Base-by-base conservation (phyloP, 108 stramenopile genomes). In the Licmophora abbreviata region DNA sequence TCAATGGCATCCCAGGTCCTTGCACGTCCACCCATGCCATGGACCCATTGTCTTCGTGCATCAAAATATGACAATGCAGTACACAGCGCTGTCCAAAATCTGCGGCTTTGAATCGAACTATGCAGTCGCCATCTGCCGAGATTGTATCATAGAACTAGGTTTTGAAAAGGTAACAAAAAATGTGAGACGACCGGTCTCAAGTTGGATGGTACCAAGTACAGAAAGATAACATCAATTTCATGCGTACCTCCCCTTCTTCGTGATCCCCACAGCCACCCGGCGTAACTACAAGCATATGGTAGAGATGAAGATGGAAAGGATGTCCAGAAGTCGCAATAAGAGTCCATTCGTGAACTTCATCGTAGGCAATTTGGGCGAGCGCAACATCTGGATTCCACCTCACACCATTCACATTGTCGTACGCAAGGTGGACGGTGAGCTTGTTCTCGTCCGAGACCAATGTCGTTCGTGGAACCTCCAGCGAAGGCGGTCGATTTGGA, bases 91-190 rank as follows among this genome's bases (percentile, higher is more conserved):
- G 66, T 17, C 67, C 57, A 53, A 64, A 56, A 35, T 68, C 70
- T 18, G 31, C 36, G 30, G 67, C 48, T 26, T 59, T 44, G 28
- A 62, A 45, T 30, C 71, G 62, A 2, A 77, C 76, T 4, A 14
- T 58, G 30, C 76, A 77, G 6, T 34, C 48, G 15, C 18, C 15
- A 5, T 15, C 3, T 12, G 61, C 62, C 1, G 59, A 37, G 7
- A 77, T 64, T 8, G 68, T 63, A 45, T 77, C 70, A 38, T 63
- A 77, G 14, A 62, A 77, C 48, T n/a, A n/a, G n/a, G n/a, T n/a
- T n/a, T n/a, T n/a, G n/a, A n/a, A n/a, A n/a, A n/a, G n/a, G n/a
- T n/a, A n/a, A n/a, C n/a, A n/a, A n/a, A n/a, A n/a, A n/a, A n/a
- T n/a, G n/a, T n/a, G n/a, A n/a, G n/a, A n/a, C n/a, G n/a, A n/a